Conservation (phyloP, 768 basidiomycete species). For the Termitomyces sp. region DNA sequence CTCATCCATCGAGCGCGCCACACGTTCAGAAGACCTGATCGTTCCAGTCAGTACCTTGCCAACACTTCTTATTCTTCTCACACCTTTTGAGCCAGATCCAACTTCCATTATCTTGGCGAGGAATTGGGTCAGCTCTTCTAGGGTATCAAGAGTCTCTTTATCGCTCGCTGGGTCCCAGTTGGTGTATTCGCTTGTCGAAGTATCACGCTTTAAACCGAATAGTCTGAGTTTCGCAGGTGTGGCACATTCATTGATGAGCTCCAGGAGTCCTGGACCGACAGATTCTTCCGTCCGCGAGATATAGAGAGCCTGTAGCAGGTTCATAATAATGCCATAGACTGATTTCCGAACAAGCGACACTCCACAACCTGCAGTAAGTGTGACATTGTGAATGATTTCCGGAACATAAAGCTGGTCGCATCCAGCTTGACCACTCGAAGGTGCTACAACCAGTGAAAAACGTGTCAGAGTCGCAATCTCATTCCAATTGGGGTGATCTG, state of each 20-base stretch:
- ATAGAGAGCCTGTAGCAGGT: constrained; percentile 75
- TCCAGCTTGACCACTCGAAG: constrained; percentile 55
- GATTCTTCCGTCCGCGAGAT: constrained; percentile 54
- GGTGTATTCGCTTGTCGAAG: constrained; percentile 64
- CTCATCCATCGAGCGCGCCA: constrained; percentile 97
- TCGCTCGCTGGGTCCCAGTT: constrained; percentile 51
- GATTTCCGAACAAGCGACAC: constrained; percentile 71
- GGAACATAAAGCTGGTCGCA: constrained; percentile 78
- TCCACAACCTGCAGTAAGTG: constrained; percentile 73
- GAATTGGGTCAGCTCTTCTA: constrained; percentile 62
- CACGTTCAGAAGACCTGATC: constrained; percentile 67
- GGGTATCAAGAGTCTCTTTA: constrained; percentile 51
- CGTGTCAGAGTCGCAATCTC: constrained; percentile 80
- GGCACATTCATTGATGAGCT: constrained; percentile 57
- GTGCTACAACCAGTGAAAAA: constrained; percentile 66
- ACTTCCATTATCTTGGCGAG: constrained; percentile 60
- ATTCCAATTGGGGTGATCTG: constrained; percentile 71
- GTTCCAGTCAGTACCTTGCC: background rate
- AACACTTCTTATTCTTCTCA: constrained; percentile 12
- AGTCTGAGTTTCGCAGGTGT: constrained; percentile 52
- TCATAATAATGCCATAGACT: constrained; percentile 77
- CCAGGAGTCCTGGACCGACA: constrained; percentile 53
- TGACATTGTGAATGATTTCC: constrained; percentile 76
- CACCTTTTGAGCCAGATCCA: constrained; percentile 67
- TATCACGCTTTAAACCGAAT: constrained; percentile 68